Evolutionary conservation across 495 filamentous ascomycete genomes (phyloP).

Genomic region (Aspergillus baeticus): DNA sequence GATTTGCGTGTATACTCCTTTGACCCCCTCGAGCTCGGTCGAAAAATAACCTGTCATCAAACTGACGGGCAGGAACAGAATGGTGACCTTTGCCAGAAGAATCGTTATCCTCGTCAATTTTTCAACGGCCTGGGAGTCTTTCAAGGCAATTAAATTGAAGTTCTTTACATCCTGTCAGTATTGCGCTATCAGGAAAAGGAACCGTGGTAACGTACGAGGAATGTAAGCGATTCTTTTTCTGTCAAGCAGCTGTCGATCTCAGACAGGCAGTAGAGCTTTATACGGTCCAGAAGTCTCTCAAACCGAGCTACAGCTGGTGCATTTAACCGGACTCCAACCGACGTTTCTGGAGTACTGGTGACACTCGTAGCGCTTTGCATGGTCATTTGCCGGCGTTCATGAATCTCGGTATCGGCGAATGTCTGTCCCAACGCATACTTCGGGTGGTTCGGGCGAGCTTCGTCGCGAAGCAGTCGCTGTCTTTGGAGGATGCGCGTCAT

Average conservation of each 20-base stretch:
- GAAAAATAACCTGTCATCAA: constrained; percentile 86
- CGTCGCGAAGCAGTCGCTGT: constrained; percentile 43
- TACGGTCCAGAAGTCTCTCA: constrained; percentile 70
- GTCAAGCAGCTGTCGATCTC: constrained; percentile 76
- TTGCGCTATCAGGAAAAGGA: background rate
- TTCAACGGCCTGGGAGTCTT: constrained; percentile 77
- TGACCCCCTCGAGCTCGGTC: constrained; percentile 60
- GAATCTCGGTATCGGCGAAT: constrained; percentile 28
- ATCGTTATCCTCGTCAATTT: constrained; percentile 77
- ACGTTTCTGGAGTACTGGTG: constrained; percentile 23
- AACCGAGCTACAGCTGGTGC: constrained; percentile 70
- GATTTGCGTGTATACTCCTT: constrained; percentile 53
- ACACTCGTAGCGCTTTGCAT: constrained; percentile 25
- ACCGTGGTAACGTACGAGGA: constrained; percentile 50
- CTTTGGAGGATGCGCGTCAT: constrained; percentile 68
- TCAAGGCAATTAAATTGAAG: constrained; percentile 85
- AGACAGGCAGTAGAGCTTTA: constrained; percentile 75
- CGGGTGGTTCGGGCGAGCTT: constrained; percentile 25
- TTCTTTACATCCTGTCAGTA: constrained; percentile 51
- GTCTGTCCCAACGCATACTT: constrained; percentile 25
- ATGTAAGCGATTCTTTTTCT: constrained; percentile 76
- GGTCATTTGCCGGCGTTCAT: constrained; percentile 29
- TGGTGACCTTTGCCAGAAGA: constrained; percentile 77
- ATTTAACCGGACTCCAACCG: constrained; percentile 58
- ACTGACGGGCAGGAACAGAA: constrained; percentile 81